Percentiles rank a stretch among this genome's conserved stretches.
Conservation (phyloP, 495 filamentous ascomycete species). For the Hyaloscypha finlandica region DNA sequence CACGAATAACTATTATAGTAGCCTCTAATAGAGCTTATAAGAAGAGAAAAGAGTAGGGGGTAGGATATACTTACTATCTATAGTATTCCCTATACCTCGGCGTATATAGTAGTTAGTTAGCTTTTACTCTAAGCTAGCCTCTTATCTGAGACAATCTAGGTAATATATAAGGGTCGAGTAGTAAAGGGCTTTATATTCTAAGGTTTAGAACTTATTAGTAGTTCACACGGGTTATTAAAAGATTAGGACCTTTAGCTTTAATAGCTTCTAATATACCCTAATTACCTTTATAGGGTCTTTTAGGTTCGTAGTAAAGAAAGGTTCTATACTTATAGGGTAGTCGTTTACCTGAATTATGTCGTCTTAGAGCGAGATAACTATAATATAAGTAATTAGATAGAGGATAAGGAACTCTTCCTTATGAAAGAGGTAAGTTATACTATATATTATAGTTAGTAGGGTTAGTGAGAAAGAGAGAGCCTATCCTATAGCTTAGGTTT, state of each 20-base stretch:
- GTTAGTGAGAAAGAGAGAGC: conserved; percentile 6
- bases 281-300: conserved; percentile 20
- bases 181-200: conserved; percentile 15
- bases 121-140: conserved; percentile 16
- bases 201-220: conserved; percentile 5
- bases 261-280: conserved; percentile 23
- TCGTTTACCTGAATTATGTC: conserved; percentile 17
- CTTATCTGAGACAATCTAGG: conserved; percentile 19
- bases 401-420: conserved; percentile 23
- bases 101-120: conserved; percentile 21
- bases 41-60: background rate
- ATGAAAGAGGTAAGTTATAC: conserved; percentile 23
- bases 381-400: conserved; percentile 21
- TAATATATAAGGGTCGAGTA: conserved; percentile 24
- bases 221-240: conserved; percentile 17
- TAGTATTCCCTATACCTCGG: conserved; percentile 19
- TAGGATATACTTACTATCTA: conserved; percentile 22
- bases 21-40: conserved; percentile 12
- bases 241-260: conserved; percentile 15
- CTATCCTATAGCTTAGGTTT: conserved; percentile 34
- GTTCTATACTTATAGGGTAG: conserved; percentile 7
- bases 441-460: conserved; percentile 13
- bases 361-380: conserved; percentile 21
- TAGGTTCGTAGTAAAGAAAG: conserved; percentile 23
- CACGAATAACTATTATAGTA: conserved; percentile 2